These are phyloP conservation scores for Theobroma grandiflorum DNA, from an alignment of 441 rosid species.

Conservation along the genomic window DNA sequence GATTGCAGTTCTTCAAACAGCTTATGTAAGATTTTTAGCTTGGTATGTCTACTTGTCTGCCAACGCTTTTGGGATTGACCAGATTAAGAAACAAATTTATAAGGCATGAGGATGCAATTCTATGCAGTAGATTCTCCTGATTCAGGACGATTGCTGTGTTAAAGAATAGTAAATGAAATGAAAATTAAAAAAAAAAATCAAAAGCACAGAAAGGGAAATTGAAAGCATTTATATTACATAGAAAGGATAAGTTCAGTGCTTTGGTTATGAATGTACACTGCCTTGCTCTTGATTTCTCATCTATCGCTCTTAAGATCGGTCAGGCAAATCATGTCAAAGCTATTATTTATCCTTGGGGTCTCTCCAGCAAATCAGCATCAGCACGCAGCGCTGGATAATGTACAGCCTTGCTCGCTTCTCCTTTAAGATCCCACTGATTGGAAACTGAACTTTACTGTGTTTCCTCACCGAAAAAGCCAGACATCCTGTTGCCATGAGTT, in stretches of 20 bases:
- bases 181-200: neutral
- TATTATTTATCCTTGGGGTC: constrained; percentile 36
- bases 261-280: neutral
- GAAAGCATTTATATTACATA: constrained; percentile 18
- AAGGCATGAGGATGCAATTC: constrained; percentile 3
- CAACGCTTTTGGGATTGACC: constrained; percentile 15
- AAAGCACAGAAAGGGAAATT: constrained; percentile 4
- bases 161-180: neutral
- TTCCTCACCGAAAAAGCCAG: constrained; percentile 18
- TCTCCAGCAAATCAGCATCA: constrained; percentile 53
- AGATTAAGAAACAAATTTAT: neutral
- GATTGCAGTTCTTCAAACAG: neutral
- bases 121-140: neutral
- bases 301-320: neutral
- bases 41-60: constrained; percentile 4
- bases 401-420: constrained; percentile 48
- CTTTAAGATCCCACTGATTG: constrained; percentile 30
- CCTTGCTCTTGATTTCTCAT: constrained; percentile 4
- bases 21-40: neutral
- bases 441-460: constrained; percentile 26
- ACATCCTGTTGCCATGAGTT: constrained; percentile 35
- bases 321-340: constrained; percentile 1
- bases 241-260: constrained; percentile 18
- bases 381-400: constrained; percentile 45
- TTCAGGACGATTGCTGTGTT: neutral